These are phyloP conservation scores for Euphorbia celastroides DNA, from an alignment of 441 rosid species.

Conservation along the genomic window DNA sequence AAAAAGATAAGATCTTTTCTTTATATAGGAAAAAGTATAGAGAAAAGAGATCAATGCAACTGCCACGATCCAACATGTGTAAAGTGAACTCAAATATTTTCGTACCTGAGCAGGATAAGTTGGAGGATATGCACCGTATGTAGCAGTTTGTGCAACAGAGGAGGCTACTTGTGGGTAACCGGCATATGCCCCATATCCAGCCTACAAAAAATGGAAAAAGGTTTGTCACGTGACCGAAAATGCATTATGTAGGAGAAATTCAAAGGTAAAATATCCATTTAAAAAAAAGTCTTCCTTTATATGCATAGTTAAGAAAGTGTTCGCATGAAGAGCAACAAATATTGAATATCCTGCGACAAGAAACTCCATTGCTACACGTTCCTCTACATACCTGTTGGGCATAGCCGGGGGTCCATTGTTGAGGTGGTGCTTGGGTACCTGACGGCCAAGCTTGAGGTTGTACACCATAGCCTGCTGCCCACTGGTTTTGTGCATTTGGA, in stretches of 20 bases:
- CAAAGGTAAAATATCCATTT: background rate
- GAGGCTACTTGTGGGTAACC: slow-evolving; percentile 69
- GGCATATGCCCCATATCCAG: slow-evolving; percentile 68
- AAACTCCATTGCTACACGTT: no score
- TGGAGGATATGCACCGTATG: slow-evolving; percentile 78
- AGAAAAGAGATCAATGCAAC: background rate
- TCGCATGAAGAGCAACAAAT: no score
- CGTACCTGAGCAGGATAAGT: slow-evolving; percentile 83
- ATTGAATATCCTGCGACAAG: no score
- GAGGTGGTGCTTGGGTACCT: slow-evolving; percentile 56
- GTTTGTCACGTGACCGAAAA: no score
- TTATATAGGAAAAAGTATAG: background rate
- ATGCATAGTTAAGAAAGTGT: no score
- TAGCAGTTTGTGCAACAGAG: slow-evolving; percentile 56
- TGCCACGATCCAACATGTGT: background rate
- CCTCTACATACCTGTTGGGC: slow-evolving; percentile 67
- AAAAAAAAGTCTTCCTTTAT: no score
- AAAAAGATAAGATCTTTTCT: background rate
- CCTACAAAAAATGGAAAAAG: slow-evolving; percentile 30
- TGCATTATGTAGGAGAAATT: background rate
- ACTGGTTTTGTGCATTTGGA: slow-evolving; percentile 66
- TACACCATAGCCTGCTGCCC: slow-evolving; percentile 75
- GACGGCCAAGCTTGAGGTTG: slow-evolving; percentile 95
- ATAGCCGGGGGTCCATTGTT: slow-evolving; percentile 75
- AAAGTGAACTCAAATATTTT: background rate